Base-by-base conservation (phyloP, 495 filamentous ascomycete genomes). In the Hypomontagnella monticulosa region DNA sequence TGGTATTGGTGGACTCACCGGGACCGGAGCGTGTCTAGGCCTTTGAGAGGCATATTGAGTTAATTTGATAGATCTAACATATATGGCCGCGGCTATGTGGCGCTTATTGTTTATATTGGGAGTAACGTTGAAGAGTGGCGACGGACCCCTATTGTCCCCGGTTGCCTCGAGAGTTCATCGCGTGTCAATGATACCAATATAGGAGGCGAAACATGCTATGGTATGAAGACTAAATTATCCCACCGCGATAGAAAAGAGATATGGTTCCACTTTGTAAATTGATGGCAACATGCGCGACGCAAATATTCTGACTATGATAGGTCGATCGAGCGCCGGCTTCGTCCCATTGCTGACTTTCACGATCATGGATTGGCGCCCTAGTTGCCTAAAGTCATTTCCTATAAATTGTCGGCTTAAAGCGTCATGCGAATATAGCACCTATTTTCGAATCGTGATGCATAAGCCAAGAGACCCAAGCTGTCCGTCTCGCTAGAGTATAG, bases 361-460 rank as follows among this genome's bases (percentile, higher is more conserved):
- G 40, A 51, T 56, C 14, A 14, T 18, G 34, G 18, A 20, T 43
- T 57, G 49, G 18, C 10, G 12, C 40, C n/a, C 43, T 56, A 30
- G 20, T 34, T 68, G 54, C 54, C 65, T 63, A 68, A 68, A 63
- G 44, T 59, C 33, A 58, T 59, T 12, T 63, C 47, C 44, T 55
- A 53, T 58, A 62, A 43, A 67, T 62, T 48, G 12, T 44, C 36
- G 47, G 47, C 33, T 49, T 36, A 62, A 53, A 62, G 33, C 23
- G 15, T 58, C 48, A 53, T 57, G 40, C 57, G 23, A 57, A 19
- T 47, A 43, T 53, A 57, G 27, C 14, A 48, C 27, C 12, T 37
- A 59, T 34, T 10, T 54, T 23, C n/a, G 19, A 23, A n/a, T 9
- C 14, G 49, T 33, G 9, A 49, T 44, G 50, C 58, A 61, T 61